Evolutionary conservation across 2,329 filamentous ascomycete genomes (phyloP).

Genomic region (Penicillium sp.): DNA sequence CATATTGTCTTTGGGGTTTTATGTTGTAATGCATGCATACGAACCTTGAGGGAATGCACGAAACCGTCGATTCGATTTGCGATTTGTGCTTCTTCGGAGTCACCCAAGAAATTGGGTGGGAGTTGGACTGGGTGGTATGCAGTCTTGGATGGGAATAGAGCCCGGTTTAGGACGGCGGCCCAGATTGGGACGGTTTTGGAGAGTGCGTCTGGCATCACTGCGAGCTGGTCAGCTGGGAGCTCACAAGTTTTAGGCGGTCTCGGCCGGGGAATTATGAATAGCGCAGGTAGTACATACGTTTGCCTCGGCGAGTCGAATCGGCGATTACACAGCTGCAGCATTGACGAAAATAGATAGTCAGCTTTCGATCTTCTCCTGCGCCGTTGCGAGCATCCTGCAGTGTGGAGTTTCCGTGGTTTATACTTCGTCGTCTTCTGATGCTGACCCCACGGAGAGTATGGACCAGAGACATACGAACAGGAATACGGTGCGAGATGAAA

Average conservation of each 20-base stretch:
- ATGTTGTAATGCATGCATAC: not conserved
- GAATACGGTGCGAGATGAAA: not conserved
- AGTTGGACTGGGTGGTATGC: constrained; percentile 59
- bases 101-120: constrained; percentile 67
- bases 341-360: constrained; percentile 2
- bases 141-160: constrained; percentile 62
- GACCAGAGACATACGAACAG: not conserved
- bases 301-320: constrained; percentile 88
- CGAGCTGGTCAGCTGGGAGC: not conserved
- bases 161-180: constrained; percentile 79
- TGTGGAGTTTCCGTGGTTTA: not conserved
- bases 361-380: not conserved
- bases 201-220: constrained; percentile 87
- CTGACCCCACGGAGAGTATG: not conserved
- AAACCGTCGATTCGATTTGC: constrained; percentile 57
- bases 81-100: constrained; percentile 78
- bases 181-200: constrained; percentile 93
- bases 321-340: constrained; percentile 63
- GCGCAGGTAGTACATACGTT: constrained; percentile 53
- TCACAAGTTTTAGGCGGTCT: not conserved
- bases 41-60: constrained; percentile 48
- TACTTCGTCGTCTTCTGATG: not conserved
- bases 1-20: not conserved
- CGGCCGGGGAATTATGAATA: not conserved
- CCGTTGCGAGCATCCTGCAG: not conserved